phyloP scores from a whole-genome alignment of 306 rosid genomes.

The Trichosanthes truncata region DNA sequence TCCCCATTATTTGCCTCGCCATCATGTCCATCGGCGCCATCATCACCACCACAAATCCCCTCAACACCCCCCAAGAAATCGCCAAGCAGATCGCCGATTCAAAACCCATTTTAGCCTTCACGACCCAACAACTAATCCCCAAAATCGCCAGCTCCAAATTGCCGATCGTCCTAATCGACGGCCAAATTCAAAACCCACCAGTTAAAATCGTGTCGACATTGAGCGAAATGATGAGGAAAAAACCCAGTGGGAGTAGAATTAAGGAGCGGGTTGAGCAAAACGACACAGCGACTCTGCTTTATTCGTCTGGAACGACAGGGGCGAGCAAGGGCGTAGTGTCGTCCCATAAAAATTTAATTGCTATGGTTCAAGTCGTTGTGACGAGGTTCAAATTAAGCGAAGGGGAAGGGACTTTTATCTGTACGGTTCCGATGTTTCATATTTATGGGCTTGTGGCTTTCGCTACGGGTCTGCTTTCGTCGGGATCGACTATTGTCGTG shows the following conservation, averaged over 20 bases:
- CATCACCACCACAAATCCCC: conserved; percentile 86
- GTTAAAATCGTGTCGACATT: conserved; percentile 21
- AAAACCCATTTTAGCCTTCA: conserved; percentile 66
- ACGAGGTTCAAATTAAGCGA: conserved; percentile 28
- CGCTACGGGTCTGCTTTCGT: conserved; percentile 51
- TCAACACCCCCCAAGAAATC: conserved; percentile 68
- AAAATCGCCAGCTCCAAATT: conserved; percentile 39
- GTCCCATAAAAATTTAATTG: conserved; percentile 59
- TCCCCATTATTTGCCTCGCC: conserved; percentile 74
- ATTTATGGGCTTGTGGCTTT: conserved; percentile 69
- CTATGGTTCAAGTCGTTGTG: conserved; percentile 44
- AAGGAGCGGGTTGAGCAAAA: conserved; percentile 48
- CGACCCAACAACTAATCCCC: conserved; percentile 35
- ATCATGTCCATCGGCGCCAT: conserved; percentile 85
- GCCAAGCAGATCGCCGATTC: conserved; percentile 72
- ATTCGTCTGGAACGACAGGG: conserved; percentile 89
- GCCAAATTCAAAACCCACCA: neutral
- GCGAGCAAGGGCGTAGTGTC: conserved; percentile 87
- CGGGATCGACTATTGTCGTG: conserved; percentile 59
- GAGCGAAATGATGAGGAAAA: conserved; percentile 37
- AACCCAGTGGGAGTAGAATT: conserved; percentile 13
- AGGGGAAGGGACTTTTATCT: conserved; percentile 40
- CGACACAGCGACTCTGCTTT: conserved; percentile 75
- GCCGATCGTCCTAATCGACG: conserved; percentile 43
- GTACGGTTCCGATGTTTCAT: conserved; percentile 92